Evolutionary conservation across 805 yeast species (phyloP).

Genomic region (Citeromyces nyonsensis): DNA sequence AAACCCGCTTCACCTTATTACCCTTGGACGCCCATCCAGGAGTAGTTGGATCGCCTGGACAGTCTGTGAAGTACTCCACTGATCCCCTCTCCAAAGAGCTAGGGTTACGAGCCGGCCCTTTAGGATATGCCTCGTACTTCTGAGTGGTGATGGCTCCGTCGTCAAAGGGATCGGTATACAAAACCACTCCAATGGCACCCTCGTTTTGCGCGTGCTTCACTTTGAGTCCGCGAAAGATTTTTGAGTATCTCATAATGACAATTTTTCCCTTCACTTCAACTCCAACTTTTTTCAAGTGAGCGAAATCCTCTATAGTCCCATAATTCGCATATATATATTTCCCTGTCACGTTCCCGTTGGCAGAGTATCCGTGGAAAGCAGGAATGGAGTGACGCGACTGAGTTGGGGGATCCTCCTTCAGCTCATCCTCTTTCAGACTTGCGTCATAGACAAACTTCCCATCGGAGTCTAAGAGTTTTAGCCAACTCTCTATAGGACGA

Average conservation of each 20-base stretch:
- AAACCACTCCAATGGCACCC: conserved; percentile 45
- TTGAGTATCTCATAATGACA: conserved; percentile 44
- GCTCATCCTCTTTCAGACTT: conserved; percentile 23
- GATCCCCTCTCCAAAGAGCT: conserved; percentile 31
- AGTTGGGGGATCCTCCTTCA: too few species aligned
- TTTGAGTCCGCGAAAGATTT: conserved; percentile 50
- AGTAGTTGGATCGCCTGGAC: conserved; percentile 58
- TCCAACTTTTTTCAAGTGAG: conserved; percentile 14
- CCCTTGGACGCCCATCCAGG: conserved; percentile 38
- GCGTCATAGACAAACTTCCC: conserved; percentile 26
- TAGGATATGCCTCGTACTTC: conserved; percentile 32
- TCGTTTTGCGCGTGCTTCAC: conserved; percentile 50
- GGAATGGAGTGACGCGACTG: too few species aligned
- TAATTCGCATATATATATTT: conserved; percentile 42
- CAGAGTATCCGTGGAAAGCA: conserved; percentile 57
- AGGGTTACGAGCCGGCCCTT: conserved; percentile 59
- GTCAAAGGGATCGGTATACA: conserved; percentile 28
- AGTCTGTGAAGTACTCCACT: conserved; percentile 36
- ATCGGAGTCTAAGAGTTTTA: conserved; percentile 17
- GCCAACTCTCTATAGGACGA: too few species aligned
- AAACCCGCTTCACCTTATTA: conserved; percentile 23
- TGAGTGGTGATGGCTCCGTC: too few species aligned
- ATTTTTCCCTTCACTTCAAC: conserved; percentile 25
- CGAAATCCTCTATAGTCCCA: conserved; percentile 39
- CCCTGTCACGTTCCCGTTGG: conserved; percentile 49